phyloP scores from a whole-genome alignment of 108 stramenopile genomes.

The Chaetoceros muelleri region DNA sequence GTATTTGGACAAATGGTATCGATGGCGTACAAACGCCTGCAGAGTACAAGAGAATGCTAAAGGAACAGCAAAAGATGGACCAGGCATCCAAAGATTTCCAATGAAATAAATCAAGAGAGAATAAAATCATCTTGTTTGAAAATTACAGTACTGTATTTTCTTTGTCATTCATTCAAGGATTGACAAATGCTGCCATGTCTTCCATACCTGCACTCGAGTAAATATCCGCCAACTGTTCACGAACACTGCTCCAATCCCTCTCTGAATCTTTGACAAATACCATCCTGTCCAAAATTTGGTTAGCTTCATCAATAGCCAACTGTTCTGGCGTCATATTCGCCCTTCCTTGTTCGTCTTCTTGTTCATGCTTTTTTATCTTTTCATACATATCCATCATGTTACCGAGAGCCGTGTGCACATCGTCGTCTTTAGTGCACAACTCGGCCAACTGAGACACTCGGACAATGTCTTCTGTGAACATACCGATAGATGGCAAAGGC shows the following conservation, averaged over 20 bases:
- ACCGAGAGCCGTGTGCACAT: constrained; percentile 36
- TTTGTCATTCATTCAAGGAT: too few species aligned
- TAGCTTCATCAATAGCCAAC: constrained; percentile 57
- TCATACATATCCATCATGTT: constrained; percentile 61
- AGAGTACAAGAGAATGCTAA: constrained; percentile 37
- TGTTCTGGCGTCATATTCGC: constrained; percentile 50
- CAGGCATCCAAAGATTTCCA: too few species aligned
- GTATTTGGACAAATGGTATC: constrained; percentile 34
- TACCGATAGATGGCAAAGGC: constrained; percentile 63
- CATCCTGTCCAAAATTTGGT: constrained; percentile 50
- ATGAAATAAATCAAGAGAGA: too few species aligned
- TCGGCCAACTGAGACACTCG: constrained; percentile 48
- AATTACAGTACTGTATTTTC: too few species aligned
- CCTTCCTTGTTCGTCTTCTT: constrained; percentile 34
- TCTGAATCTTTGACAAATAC: constrained; percentile 56
- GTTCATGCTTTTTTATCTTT: constrained; percentile 53
- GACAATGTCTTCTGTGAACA: constrained; percentile 31
- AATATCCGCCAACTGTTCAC: constrained; percentile 42
- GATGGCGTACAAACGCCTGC: constrained; percentile 22
- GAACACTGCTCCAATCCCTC: constrained; percentile 38
- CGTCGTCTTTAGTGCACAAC: constrained; percentile 29
- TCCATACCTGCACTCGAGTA: constrained; percentile 45
- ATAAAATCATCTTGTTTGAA: too few species aligned
- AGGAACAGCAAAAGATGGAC: too few species aligned
- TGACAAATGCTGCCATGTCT: constrained; percentile 59